Evolutionary conservation across 257 asterid genomes (phyloP), one percentile per base, ranked within the genome.

Genomic region (Primulina eburnea): DNA sequence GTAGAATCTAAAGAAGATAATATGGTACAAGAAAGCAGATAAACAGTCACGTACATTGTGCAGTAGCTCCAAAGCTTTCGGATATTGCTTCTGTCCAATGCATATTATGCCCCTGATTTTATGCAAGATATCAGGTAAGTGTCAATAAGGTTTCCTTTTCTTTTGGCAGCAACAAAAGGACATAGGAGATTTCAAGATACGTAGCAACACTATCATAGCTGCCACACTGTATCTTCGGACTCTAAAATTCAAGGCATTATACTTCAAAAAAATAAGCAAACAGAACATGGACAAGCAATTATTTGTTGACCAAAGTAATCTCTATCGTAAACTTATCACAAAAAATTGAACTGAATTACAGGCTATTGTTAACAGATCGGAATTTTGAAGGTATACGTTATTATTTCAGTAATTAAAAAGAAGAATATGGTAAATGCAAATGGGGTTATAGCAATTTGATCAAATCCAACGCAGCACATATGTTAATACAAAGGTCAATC

Each of bases 11-110:
- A 62, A 4, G 65, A 20, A 61, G 62, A 47, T 64, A 18, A 35
- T 38, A 30, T 20, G 4, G 77, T 5, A 20, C 59, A 3, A 26
- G 68, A 38, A 21, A 68, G 14, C 29, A 61, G 52, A 59, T 71
- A 43, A 70, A 74, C 50, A 33, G 33, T 67, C 24, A 60, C 88
- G 67, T 83, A 91, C 99, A 83, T 85, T 94, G 80, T 88, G 97
- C 8, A 94, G 80, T 70, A 89, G 91, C 89, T 94, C 97, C 81
- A 86, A 70, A 14, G 97, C 99, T 86, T 83, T 89, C 73, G 75
- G 87, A 74, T 79, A 94, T 77, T 81, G 80, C 86, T 94, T 94
- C 76, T 81, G 92, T 74, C 99, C 99, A 20, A 91, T 88, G 88
- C 96, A 94, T 79, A 94, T 81, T 96, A 91, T 89, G 35, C 97